Evolutionary conservation across 495 filamentous ascomycete species (phyloP), one percentile per base, ranked within the genome.

Genomic region (Neurospora sp.): DNA sequence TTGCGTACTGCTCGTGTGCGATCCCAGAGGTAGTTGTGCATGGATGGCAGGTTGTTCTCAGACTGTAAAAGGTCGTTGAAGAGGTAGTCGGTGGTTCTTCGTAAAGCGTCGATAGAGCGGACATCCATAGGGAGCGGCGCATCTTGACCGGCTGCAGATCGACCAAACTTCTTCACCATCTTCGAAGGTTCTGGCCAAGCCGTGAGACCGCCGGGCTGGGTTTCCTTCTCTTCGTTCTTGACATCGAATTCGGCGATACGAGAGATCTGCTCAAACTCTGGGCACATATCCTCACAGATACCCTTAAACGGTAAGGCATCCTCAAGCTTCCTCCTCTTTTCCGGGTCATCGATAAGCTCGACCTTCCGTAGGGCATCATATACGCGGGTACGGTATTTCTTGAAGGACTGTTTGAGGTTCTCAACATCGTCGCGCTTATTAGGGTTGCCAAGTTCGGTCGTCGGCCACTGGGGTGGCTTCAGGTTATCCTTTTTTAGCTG

Each of bases 1-100:
- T 96, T 95, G 39, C 96, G 89, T 73, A 99, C 91, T 8, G 92
- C 93, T 72, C 96, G 86, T 27, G 95, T 97, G 27, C 96, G 89
- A 80, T 98, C 95, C 93, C 96, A 97, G 20, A 98, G 87, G 74
- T 96, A 98, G 77, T 91, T 91, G 79, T 98, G 94, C 46, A 92
- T 88, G 4, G 86, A 79, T 0, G 89, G 87, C 7, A 97, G 85
- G 42, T 88, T 84, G 71, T 90, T 86, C 23, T 89, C 83, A 5
- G 89, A 85, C 69, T 86, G 86, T 46, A 97, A 79, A 11, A 99
- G 85, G 73, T 92, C 86, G 69, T 92, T 84, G 41, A 97, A 89
- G 9, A 99, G 86, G 78, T 98, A 97, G 75, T 94, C 90, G 38
- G 93, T 87, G 3, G 94, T 93, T 77, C 88, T 86, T 72, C 92